A percentile compares a stretch with the other conserved stretches of the same genome.
phyloP scores from a whole-genome alignment of 768 basidiomycete genomes.

The Mycena alexandri region DNA sequence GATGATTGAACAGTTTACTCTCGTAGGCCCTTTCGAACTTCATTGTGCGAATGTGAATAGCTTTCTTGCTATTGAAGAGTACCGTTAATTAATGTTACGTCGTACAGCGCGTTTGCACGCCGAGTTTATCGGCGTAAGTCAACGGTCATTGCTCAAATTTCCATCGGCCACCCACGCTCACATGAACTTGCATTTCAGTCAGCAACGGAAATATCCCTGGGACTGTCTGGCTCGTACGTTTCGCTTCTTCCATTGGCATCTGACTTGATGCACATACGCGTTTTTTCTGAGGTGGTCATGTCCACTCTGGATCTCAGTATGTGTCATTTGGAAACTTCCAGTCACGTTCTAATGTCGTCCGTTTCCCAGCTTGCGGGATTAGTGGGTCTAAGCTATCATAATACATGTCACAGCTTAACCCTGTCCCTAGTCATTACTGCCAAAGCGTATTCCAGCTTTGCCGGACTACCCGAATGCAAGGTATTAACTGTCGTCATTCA shows the following conservation, averaged over 20 bases:
- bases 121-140: slow-evolving; percentile 64
- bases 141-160: not conserved
- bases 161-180: not conserved
- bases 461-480: not conserved
- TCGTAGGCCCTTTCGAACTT: slow-evolving; percentile 62
- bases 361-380: slow-evolving; percentile 50
- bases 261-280: slow-evolving; percentile 38
- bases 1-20: not conserved
- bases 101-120: slow-evolving; percentile 59
- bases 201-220: slow-evolving; percentile 59
- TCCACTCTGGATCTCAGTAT: slow-evolving; percentile 63
- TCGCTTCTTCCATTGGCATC: slow-evolving; percentile 4
- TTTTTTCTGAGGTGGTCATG: slow-evolving; percentile 46
- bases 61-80: not conserved
- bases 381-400: slow-evolving; percentile 43
- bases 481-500: slow-evolving; percentile 36
- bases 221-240: slow-evolving; percentile 62
- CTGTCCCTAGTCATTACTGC: slow-evolving; percentile 60
- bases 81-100: not conserved
- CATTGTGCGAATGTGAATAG: slow-evolving; percentile 55
- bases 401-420: slow-evolving; percentile 6
- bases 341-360: slow-evolving; percentile 15
- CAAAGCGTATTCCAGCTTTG: slow-evolving; percentile 55
- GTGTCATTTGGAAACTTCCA: slow-evolving; percentile 29
- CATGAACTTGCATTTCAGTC: slow-evolving; percentile 44